Evolutionary conservation across 2,329 filamentous ascomycete species (phyloP), one percentile per base, ranked within the genome.

Genomic region (Alternaria dauci): DNA sequence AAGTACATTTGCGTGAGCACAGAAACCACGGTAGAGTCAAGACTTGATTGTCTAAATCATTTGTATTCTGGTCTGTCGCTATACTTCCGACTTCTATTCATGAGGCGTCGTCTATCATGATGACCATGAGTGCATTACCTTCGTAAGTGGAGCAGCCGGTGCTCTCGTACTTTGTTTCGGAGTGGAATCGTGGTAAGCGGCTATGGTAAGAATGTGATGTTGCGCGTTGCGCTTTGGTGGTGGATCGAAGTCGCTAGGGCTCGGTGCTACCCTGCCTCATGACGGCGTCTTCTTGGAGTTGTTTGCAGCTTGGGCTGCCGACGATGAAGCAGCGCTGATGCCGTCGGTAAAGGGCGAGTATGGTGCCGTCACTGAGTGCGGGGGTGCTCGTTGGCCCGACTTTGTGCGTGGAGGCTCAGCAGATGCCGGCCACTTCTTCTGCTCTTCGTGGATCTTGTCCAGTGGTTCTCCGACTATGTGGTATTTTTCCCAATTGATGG

Each of bases 401-500:
- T 70, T 69, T 34, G 71, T 68, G 43, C 70, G 70, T 23, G 73
- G 71, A 46, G 76, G 74, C 81, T 79, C 82, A 9, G 80, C 78
- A 8, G 78, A 60, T 18, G 68, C 71, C 20, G 75, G 75, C 68
- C 74, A 77, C 50, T 82, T 80, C 53, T 89, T 81, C 79, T 97
- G 93, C 73, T 96, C 91, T 52, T 88, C 86, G 76, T 97, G 94
- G 65, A 97, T 83, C 75, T 89, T 91, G 78, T 97, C 93, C 36
- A 97, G 83, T 1, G 92, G 88, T 61, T 92, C 90, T 50, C 93
- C 94, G 3, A 95, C 88, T n/a, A 97, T 85, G 69, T 92, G 92
- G 78, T 98, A 98, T 75, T 97, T 94, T 12, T 89, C 88, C 94
- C 94, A 98, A 81, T 97, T 97, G 73, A 98, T 89, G 8, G 92